Evolutionary conservation across 2,329 filamentous ascomycete genomes (phyloP).

Genomic region (Talaromyces pinophilus): DNA sequence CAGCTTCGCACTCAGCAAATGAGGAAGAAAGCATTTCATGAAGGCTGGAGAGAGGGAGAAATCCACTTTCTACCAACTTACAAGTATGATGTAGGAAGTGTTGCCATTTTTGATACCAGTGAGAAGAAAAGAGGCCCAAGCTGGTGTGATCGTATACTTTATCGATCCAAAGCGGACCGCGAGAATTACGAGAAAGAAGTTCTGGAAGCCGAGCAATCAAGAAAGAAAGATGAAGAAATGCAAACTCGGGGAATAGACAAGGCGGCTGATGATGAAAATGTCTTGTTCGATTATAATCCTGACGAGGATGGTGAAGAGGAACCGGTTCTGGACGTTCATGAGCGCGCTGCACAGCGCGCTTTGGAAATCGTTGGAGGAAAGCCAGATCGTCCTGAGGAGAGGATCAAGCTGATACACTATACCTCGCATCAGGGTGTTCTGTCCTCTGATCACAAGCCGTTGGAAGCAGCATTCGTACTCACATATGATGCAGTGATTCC

Average conservation of each 20-base stretch:
- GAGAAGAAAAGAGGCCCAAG: slow-evolving; percentile 91
- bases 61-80: slow-evolving; percentile 93
- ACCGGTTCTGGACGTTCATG: slow-evolving; percentile 62
- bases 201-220: slow-evolving; percentile 66
- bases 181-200: slow-evolving; percentile 64
- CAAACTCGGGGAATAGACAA: slow-evolving; percentile 73
- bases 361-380: slow-evolving; percentile 47
- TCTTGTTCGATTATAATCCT: slow-evolving; percentile 89
- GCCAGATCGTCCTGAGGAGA: slow-evolving; percentile 46
- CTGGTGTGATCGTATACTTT: slow-evolving; percentile 96
- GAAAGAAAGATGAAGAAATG: slow-evolving; percentile 80
- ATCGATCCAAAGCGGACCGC: slow-evolving; percentile 71
- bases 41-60: slow-evolving; percentile 86
- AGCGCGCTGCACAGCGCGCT: slow-evolving; percentile 42
- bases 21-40: slow-evolving; percentile 76
- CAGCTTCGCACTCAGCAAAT: slow-evolving; percentile 76
- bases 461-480: slow-evolving; percentile 78
- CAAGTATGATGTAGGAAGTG: slow-evolving; percentile 95
- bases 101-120: slow-evolving; percentile 89
- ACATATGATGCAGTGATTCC: slow-evolving; percentile 85
- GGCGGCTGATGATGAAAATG: slow-evolving; percentile 72
- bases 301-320: slow-evolving; percentile 71
- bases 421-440: slow-evolving; percentile 84
- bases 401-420: slow-evolving; percentile 66
- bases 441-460: slow-evolving; percentile 93